These are phyloP conservation scores for Irineochytrium annulatum DNA, from an alignment of 192 early-diverging fungal genomes.

Conservation along the genomic window DNA sequence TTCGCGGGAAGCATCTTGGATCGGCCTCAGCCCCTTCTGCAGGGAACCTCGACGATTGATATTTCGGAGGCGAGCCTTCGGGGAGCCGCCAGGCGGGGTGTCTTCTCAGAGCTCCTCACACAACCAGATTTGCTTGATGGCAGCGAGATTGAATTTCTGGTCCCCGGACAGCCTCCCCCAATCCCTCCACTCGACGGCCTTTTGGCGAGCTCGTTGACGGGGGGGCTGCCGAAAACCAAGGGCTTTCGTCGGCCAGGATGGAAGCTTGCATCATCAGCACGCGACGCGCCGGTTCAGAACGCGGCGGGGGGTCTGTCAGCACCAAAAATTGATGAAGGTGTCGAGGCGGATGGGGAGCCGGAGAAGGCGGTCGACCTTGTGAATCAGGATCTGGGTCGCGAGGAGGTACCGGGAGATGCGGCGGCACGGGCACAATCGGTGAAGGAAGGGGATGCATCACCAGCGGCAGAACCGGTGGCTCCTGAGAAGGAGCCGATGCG, in stretches of 20 bases:
- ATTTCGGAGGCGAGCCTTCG: slow-evolving; percentile 12
- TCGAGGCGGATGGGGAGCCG: not conserved
- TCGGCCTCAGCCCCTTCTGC: slow-evolving; percentile 20
- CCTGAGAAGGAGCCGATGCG: not conserved
- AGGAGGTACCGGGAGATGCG: not conserved
- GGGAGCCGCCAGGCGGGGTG: slow-evolving; percentile 17
- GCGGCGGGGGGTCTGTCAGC: not conserved
- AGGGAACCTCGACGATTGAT: slow-evolving; percentile 10
- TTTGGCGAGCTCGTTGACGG: not conserved
- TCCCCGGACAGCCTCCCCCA: slow-evolving; percentile 23
- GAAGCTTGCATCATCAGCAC: no score
- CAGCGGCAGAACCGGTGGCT: not conserved
- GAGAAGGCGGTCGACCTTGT: not conserved
- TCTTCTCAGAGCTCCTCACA: slow-evolving; percentile 33
- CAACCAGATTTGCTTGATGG: slow-evolving; percentile 25
- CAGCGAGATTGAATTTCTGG: slow-evolving; percentile 12
- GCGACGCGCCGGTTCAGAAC: no score
- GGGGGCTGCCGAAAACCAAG: slow-evolving; percentile 17
- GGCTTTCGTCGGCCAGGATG: slow-evolving; percentile 13
- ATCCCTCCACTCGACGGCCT: slow-evolving; percentile 22
- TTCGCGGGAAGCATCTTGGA: slow-evolving; percentile 13
- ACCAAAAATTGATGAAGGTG: not conserved
- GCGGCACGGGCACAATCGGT: not conserved
- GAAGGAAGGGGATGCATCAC: not conserved
- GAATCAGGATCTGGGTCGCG: no score